Evolutionary conservation across 306 rosid species (phyloP), one percentile per base, ranked within the genome.

Genomic region (Rubus parviflorus): DNA sequence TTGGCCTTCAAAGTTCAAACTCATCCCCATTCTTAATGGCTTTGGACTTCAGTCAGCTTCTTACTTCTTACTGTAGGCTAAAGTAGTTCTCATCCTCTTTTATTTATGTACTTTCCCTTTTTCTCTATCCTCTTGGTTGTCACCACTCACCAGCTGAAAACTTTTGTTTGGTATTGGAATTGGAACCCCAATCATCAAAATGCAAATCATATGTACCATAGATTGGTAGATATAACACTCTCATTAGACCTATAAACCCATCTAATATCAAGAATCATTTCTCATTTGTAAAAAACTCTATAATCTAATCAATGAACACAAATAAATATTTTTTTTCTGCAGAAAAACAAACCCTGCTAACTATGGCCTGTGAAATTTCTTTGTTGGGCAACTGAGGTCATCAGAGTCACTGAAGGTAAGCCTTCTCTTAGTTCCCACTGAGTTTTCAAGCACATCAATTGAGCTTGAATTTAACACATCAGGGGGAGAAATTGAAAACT

Each of bases 381-480:
- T 87, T 57, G 11, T 80, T 0, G 84, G 81, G 80, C 76, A 80
- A 73, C 81, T 62, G 77, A 70, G 83, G 69, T 90, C 89, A 75
- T 88, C 88, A 45, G 51, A 74, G 75, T 87, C 86, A 52, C 74
- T 79, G 80, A 88, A 95, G 37, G 73, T 40, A 79, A 95, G 97
- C 81, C 91, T 87, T 88, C 97, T 92, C 93, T 90, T 92, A 10
- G 87, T 75, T 51, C 89, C 93, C 14, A 78, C 73, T 57, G 77
- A 61, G 75, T 75, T 85, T 85, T 86, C 92, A 82, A 70, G 64
- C 84, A 79, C 81, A 83, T 79, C 84, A 71, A 76, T 68, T 74
- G 86, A 85, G 79, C 67, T 75, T 13, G 87, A 77, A 43, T 70
- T 78, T 73, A 83, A 47, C 43, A 87, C 84, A 79, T 60, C 74